phyloP scores from a whole-genome alignment of 805 yeast genomes.

The Scheffersomyces coipomensis region DNA sequence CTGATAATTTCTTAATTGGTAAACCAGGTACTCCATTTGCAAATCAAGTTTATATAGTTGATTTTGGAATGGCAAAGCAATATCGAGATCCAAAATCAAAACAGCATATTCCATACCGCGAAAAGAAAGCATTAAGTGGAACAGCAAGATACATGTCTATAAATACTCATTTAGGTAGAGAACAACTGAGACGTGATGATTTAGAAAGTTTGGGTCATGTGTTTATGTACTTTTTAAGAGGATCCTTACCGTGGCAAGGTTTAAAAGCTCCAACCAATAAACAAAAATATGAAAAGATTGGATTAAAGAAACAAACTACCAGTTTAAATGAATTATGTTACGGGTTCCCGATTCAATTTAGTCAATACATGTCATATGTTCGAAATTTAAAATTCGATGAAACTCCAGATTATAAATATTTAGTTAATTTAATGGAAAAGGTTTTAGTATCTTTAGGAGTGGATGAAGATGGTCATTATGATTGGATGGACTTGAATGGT shows the following conservation, averaged over 20 bases:
- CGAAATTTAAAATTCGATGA: constrained; percentile 90
- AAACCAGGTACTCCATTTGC: constrained; percentile 82
- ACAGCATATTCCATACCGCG: constrained; percentile 94
- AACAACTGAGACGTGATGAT: constrained; percentile 95
- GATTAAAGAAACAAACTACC: constrained; percentile 91
- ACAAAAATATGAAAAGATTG: constrained; percentile 96
- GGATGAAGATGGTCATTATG: constrained; percentile 82
- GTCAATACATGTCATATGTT: constrained; percentile 84
- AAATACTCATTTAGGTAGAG: constrained; percentile 95
- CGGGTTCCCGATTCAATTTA: constrained; percentile 90
- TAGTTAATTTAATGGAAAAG: constrained; percentile 73
- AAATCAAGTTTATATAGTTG: constrained; percentile 84
- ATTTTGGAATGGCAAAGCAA: constrained; percentile 98
- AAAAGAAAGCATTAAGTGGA: constrained; percentile 92
- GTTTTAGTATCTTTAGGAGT: constrained; percentile 73
- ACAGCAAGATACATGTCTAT: constrained; percentile 99
- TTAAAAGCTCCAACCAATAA: constrained; percentile 96
- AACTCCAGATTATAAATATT: constrained; percentile 89
- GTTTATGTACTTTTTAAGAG: constrained; percentile 89
- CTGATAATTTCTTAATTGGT: constrained; percentile 94
- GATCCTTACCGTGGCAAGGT: constrained; percentile 98
- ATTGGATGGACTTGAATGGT: constrained; percentile 95
- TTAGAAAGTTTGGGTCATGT: constrained; percentile 96
- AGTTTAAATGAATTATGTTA: constrained; percentile 81
- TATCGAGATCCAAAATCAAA: constrained; percentile 96